Evolutionary conservation across 2,329 filamentous ascomycete genomes (phyloP).

Genomic region (Blastomyces emzantsi): DNA sequence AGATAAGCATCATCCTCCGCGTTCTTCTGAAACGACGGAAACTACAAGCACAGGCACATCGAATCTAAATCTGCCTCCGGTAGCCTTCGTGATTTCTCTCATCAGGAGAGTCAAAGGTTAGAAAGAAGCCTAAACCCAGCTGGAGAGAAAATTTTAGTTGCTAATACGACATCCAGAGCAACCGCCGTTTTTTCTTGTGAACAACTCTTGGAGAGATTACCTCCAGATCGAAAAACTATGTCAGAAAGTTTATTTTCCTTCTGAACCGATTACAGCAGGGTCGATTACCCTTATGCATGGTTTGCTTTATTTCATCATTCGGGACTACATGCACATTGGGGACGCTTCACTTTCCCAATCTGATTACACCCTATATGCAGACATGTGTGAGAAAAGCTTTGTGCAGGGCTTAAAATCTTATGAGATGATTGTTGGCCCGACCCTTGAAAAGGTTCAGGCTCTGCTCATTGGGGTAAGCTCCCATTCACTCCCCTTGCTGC

Average conservation of each 20-base stretch:
- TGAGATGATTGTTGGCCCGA: constrained; percentile 48
- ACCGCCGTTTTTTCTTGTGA: constrained; percentile 23
- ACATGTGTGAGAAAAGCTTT: constrained; percentile 36
- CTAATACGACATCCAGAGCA: constrained; percentile 18
- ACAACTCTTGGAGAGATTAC: constrained; percentile 22
- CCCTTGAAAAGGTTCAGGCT: constrained; percentile 49
- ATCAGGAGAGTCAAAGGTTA: constrained; percentile 24
- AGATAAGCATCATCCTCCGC: constrained; percentile 25
- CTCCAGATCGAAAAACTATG: constrained; percentile 30
- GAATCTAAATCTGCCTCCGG: constrained; percentile 29
- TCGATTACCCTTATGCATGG: constrained; percentile 20
- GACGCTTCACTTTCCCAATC: constrained; percentile 32
- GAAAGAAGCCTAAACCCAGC: background rate
- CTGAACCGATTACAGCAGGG: constrained; percentile 18
- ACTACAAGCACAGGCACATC: constrained; percentile 21
- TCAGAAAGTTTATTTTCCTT: constrained; percentile 34
- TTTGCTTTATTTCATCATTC: constrained; percentile 21
- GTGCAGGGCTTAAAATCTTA: constrained; percentile 39
- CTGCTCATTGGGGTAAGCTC: constrained; percentile 46
- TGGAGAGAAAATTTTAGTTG: background rate
- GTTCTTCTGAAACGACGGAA: constrained; percentile 16
- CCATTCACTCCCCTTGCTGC: background rate
- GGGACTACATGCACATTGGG: constrained; percentile 26
- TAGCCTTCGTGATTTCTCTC: constrained; percentile 25
- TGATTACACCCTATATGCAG: constrained; percentile 24